These are phyloP conservation scores for Botrytis paeoniae DNA, from an alignment of 2,329 filamentous ascomycete species.

Conservation along the genomic window DNA sequence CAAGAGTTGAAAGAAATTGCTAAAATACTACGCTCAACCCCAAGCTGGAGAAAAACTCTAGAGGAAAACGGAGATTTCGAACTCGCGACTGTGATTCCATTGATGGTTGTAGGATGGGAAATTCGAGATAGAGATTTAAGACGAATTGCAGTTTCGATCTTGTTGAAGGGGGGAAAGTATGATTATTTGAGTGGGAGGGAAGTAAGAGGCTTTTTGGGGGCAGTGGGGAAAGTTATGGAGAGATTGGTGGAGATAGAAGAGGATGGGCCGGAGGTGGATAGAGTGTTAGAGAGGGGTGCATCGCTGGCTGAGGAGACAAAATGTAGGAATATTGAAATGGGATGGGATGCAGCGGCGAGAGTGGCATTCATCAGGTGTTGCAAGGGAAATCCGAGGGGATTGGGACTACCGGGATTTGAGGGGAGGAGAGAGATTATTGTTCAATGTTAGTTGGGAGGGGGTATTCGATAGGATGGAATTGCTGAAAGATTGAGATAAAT, in stretches of 20 bases:
- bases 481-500: neutral
- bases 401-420: neutral
- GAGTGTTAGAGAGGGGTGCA: neutral
- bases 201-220: neutral
- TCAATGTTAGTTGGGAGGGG: neutral
- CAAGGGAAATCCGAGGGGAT: neutral
- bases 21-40: neutral
- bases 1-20: slow-evolving; percentile 8
- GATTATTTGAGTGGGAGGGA: neutral
- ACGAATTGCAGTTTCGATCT: slow-evolving; percentile 27
- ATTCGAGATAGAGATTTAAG: slow-evolving; percentile 26
- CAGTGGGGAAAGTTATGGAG: slow-evolving; percentile 12
- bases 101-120: slow-evolving; percentile 30
- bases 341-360: neutral
- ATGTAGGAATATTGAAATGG: slow-evolving; percentile 13
- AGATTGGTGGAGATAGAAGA: slow-evolving; percentile 10
- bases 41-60: slow-evolving; percentile 12
- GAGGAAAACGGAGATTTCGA: slow-evolving; percentile 29
- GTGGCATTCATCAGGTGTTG: neutral
- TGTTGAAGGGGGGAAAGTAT: slow-evolving; percentile 15
- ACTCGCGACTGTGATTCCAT: slow-evolving; percentile 30
- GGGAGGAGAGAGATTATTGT: neutral
- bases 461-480: neutral
- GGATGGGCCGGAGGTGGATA: neutral
- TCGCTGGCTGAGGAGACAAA: neutral